Base-by-base conservation (phyloP, 495 filamentous ascomycete species). In the Xylaria grammica region DNA sequence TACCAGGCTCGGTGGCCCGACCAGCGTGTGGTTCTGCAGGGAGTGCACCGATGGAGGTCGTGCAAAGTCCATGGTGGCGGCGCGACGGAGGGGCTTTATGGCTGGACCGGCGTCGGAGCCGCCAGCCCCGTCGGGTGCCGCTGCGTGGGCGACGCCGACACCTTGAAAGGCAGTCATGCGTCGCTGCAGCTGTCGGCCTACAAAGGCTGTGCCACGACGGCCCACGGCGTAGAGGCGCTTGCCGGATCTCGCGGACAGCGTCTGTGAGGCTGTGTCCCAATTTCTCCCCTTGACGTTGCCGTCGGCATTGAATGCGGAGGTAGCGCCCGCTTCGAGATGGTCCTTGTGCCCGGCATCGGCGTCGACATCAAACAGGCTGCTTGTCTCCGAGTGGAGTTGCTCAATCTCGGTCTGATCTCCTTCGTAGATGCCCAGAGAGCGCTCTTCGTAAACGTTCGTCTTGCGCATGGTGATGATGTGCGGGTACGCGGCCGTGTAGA, bases 401-500 rank as follows among this genome's bases (percentile, higher is more conserved):
- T 71, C 69, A 26, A 69, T 64, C 22, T 72, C 76, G 17, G 75
- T 67, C 5, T 86, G 80, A 29, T 81, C 75, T 22, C 79, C 75
- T 20, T 78, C 74, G 68, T 88, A 89, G 52, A 89, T 82, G 4
- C 87, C 86, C 2, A 89, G 74, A 11, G 77, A 77, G 26, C 80
- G 81, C 66, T 90, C 87, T 65, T 85, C 83, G 62, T 84, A 85
- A 20, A 80, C 78, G 62, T 85, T 85, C 26, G 79, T 79, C 22
- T 78, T 77, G 26, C 88, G 82, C 62, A 90, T 82, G 52, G 81
- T 85, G 59, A 90, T 89, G 20, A 88, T 87, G 62, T 89, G 86
- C 0, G 88, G 88, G 67, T 87, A 89, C 20, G 86, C 79, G 32
- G 88, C 85, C 65, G 90, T 88, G 72, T 91, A 93, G 87, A 92